phyloP scores from a whole-genome alignment of 768 basidiomycete genomes.

The Mycena kentingensis region DNA sequence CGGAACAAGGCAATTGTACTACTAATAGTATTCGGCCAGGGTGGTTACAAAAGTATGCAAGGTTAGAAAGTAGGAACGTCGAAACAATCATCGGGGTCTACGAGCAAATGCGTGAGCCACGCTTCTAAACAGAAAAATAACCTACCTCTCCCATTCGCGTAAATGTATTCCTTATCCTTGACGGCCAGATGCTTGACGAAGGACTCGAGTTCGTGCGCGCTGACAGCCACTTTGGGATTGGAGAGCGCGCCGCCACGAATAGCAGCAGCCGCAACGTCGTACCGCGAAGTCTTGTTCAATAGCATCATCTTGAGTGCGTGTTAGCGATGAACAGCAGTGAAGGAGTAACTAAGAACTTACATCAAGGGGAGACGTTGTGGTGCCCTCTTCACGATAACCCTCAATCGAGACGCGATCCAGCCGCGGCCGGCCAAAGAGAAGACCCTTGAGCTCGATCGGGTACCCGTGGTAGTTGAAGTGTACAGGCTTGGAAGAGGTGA shows the following conservation, averaged over 20 bases:
- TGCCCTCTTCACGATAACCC: constrained; percentile 74
- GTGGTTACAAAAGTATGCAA: neutral
- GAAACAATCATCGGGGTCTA: constrained; percentile 49
- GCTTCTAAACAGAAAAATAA: neutral
- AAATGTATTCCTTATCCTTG: constrained; percentile 65
- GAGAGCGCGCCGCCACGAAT: constrained; percentile 53
- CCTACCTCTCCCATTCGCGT: constrained; percentile 57
- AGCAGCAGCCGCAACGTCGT: constrained; percentile 62
- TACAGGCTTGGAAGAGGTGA: constrained; percentile 68
- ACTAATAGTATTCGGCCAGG: no score
- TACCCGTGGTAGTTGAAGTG: constrained; percentile 88
- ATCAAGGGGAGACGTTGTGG: constrained; percentile 83
- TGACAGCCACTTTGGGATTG: constrained; percentile 57
- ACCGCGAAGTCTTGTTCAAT: constrained; percentile 67
- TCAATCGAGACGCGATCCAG: constrained; percentile 54
- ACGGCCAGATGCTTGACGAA: constrained; percentile 59
- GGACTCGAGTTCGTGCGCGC: constrained; percentile 59
- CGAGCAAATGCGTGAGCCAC: neutral
- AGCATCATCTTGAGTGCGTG: constrained; percentile 65
- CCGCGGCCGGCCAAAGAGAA: constrained; percentile 58
- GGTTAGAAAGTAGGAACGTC: constrained; percentile 47
- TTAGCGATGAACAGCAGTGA: constrained; percentile 5
- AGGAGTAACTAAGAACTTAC: constrained; percentile 37
- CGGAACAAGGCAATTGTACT: no score
- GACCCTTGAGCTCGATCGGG: constrained; percentile 68